Evolutionary conservation across 192 early-diverging fungal species (phyloP).

Genomic region (Cetraspora pellucida): DNA sequence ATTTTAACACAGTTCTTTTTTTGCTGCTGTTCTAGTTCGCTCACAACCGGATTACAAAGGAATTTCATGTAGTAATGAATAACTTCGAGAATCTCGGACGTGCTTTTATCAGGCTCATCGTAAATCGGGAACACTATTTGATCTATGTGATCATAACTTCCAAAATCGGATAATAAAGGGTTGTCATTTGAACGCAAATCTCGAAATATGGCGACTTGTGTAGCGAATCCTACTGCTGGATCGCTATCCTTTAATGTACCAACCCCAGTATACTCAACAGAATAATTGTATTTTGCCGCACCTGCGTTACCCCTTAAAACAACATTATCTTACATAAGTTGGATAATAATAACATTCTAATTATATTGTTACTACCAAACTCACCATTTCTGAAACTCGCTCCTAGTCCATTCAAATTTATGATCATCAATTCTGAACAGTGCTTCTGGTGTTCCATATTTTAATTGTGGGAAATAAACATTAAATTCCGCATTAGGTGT

Average conservation of each 20-base stretch:
- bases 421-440: conserved; percentile 83
- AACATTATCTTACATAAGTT: neutral
- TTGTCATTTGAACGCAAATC: neutral
- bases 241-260: conserved; percentile 52
- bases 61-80: conserved; percentile 43
- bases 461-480: conserved; percentile 75
- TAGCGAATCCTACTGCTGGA: conserved; percentile 61
- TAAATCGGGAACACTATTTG: conserved; percentile 59
- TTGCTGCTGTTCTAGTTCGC: neutral
- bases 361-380: neutral
- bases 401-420: conserved; percentile 94
- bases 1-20: conserved; percentile 6
- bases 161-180: neutral
- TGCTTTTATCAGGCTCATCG: conserved; percentile 38
- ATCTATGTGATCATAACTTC: conserved; percentile 41
- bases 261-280: conserved; percentile 64
- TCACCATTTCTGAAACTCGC: conserved; percentile 80
- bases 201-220: conserved; percentile 75
- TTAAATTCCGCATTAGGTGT: conserved; percentile 95
- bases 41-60: conserved; percentile 28
- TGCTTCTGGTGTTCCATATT: conserved; percentile 66
- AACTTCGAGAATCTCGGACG: conserved; percentile 38
- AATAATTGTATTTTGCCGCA: conserved; percentile 67
- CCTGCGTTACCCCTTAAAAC: conserved; percentile 47
- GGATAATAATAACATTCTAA: neutral